Evolutionary conservation across 108 stramenopile species (phyloP), one percentile per base, ranked within the genome.

Genomic region (Nannochloropsis gaditana): DNA sequence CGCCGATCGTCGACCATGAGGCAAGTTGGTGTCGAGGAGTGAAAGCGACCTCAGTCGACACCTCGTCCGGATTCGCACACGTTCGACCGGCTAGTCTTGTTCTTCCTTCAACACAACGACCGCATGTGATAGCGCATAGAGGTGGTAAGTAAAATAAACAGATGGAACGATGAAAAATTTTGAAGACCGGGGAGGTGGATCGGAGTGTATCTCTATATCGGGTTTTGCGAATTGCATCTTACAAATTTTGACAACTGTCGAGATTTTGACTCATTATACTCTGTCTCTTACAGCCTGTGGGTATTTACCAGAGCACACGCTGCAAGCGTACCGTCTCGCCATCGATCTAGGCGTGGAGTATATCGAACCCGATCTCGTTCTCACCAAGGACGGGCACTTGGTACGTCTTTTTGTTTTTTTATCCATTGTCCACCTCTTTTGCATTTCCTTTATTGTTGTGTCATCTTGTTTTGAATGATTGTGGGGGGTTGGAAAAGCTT

Each of bases 321-420:
- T 94, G 73, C 90, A 85, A 80, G 93, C 92, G 9, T 95, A 95
- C 84, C 92, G 93, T 45, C 85, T 95, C 41, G 94, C 95, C 21
- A 82, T 94, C 10, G 94, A 94, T 79, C 84, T 95, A n/a, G 92
- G 93, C 15, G 93, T 94, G 42, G 93, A 95, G 79, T 95, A 92
- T 85, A 93, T 94, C 73, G 95, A 95, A 82, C 92, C 94, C 2
- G 94, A 95, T 88, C 84, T 94, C 79, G 92, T 94, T 0, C 86
- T 93, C 41, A 92, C 93, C 21, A 89, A 84, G 79, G 86, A 73
- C 59, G 59, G 59, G 15, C 59, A 73, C 59, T 73, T 73, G 59
- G 41, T 84, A 41, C 79, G 41, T 41, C 0, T 17, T 15, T 81
- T 81, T 81, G 10, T 81, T 21, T 21, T 81, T n/a, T 15, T 50